Base-by-base conservation (phyloP, 1,139 yeast species). In the Lodderomyces beijingensis region DNA sequence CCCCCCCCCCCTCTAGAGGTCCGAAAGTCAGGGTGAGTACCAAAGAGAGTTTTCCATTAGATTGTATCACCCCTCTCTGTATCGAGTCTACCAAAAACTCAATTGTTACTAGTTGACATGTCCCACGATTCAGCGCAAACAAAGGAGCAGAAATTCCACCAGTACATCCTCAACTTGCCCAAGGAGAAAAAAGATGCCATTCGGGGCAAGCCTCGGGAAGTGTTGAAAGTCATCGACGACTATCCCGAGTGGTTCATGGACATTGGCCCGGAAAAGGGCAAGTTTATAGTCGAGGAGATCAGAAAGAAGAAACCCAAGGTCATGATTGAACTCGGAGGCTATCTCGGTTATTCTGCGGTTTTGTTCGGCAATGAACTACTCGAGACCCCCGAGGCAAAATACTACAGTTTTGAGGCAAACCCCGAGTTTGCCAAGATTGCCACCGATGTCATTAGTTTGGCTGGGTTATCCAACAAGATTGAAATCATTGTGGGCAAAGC, bases 291-390 rank as follows among this genome's bases (percentile, higher is more conserved):
- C 11, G 50, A 57, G 3, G 43, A 53, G 31, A 50, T 68, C 15
- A 38, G 36, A 7, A 38, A 49, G 28, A 28, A 33, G 4, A 44
- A 53, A 15, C 73, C 74, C 1, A 52, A 51, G 23, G 35, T 55
- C 3, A 48, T 67, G 49, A 47, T 64, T 25, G 76, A 71, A 40
- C 48, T 70, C 27, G 76, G 76, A 4, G 55, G 70, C 3, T 67
- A 59, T 36, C 49, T 63, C 13, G 76, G 76, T 0, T 70, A 69
- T 39, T 60, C 70, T 0, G 67, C 73, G 5, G 55, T 70, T 2
- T 42, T 57, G 21, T 65, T 65, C 37, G 59, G 60, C 1, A 47
- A 44, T 20, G 52, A 55, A 37, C 39, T 62, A 39, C 38, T 43
- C 5, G 41, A 48, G 24, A 52, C 46, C 31, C 37, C 46, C 19